Evolutionary conservation across 768 basidiomycete species (phyloP).

Genomic region (Suillus spraguei): DNA sequence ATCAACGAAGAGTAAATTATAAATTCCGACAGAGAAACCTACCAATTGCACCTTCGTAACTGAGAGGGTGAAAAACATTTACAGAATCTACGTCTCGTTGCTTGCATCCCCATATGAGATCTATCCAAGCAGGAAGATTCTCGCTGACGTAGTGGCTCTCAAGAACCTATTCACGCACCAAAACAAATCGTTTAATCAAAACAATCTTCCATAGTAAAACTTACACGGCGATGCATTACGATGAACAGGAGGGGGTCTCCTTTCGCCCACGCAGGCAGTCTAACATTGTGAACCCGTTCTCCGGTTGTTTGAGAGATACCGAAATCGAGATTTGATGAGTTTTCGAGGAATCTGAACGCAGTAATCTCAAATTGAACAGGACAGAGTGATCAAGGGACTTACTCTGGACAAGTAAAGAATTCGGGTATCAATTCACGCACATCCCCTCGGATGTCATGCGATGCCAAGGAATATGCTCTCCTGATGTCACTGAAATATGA

Average conservation of each 20-base stretch:
- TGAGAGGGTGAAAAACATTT: slow-evolving; percentile 92
- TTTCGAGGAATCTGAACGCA: slow-evolving; percentile 74
- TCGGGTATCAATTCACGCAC: slow-evolving; percentile 93
- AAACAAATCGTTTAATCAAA: background rate
- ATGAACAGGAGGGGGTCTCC: slow-evolving; percentile 84
- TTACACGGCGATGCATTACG: slow-evolving; percentile 71
- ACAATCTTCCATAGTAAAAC: slow-evolving; percentile 16
- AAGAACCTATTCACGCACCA: slow-evolving; percentile 56
- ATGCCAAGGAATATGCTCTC: slow-evolving; percentile 84
- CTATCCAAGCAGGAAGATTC: slow-evolving; percentile 87
- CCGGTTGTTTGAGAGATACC: slow-evolving; percentile 72
- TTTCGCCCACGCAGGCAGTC: slow-evolving; percentile 89
- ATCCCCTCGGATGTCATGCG: slow-evolving; percentile 85
- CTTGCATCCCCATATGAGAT: slow-evolving; percentile 89
- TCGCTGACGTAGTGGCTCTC: slow-evolving; percentile 89
- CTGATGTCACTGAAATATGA: slow-evolving; percentile 59
- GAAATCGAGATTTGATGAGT: slow-evolving; percentile 77
- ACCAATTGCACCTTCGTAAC: slow-evolving; percentile 91
- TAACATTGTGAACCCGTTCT: slow-evolving; percentile 85
- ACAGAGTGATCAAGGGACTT: slow-evolving; percentile 22
- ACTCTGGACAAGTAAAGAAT: slow-evolving; percentile 86
- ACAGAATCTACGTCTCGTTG: slow-evolving; percentile 76
- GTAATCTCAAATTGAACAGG: background rate
- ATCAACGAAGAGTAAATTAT: background rate
- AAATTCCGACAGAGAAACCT: background rate